phyloP scores from a whole-genome alignment of 2,329 filamentous ascomycete genomes.

The Calonectria pseudoreteaudii region DNA sequence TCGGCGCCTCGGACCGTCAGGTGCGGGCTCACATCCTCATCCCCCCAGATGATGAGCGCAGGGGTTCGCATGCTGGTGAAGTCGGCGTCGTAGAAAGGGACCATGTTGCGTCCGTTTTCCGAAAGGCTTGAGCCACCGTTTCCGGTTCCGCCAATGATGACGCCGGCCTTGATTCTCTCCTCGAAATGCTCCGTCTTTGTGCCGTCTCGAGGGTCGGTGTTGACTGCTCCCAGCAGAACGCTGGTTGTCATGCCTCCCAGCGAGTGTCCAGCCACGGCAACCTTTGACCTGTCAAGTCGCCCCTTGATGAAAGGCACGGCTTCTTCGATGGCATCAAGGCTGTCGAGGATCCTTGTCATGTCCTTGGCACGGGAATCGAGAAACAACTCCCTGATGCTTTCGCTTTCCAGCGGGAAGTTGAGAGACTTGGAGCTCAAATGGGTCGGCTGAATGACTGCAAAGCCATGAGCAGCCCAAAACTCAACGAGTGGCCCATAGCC shows the following conservation, averaged over 20 bases:
- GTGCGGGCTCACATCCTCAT: conserved; percentile 36
- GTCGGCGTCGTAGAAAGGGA: conserved; percentile 34
- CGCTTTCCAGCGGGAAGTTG: not conserved
- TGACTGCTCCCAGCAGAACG: conserved; percentile 35
- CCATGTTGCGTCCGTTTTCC: conserved; percentile 19
- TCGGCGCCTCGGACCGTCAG: conserved; percentile 36
- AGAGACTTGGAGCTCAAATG: conserved; percentile 40
- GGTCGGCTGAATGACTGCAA: conserved; percentile 44
- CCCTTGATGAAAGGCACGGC: conserved; percentile 37
- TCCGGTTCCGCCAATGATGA: conserved; percentile 39
- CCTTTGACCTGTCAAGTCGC: conserved; percentile 35
- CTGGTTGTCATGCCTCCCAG: conserved; percentile 36
- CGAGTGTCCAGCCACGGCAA: conserved; percentile 42
- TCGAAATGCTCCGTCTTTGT: conserved; percentile 24
- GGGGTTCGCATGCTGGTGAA: conserved; percentile 37
- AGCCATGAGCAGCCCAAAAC: conserved; percentile 44
- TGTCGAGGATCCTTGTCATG: conserved; percentile 38
- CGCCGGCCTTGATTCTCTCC: conserved; percentile 40
- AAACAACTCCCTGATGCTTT: conserved; percentile 32
- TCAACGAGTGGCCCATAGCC: conserved; percentile 41
- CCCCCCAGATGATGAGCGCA: conserved; percentile 39
- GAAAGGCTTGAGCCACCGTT: conserved; percentile 30
- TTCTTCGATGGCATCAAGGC: conserved; percentile 37
- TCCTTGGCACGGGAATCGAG: conserved; percentile 38
- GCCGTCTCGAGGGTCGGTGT: conserved; percentile 38